phyloP scores from a whole-genome alignment of 768 basidiomycete species.

The Phylloporus sp. region DNA sequence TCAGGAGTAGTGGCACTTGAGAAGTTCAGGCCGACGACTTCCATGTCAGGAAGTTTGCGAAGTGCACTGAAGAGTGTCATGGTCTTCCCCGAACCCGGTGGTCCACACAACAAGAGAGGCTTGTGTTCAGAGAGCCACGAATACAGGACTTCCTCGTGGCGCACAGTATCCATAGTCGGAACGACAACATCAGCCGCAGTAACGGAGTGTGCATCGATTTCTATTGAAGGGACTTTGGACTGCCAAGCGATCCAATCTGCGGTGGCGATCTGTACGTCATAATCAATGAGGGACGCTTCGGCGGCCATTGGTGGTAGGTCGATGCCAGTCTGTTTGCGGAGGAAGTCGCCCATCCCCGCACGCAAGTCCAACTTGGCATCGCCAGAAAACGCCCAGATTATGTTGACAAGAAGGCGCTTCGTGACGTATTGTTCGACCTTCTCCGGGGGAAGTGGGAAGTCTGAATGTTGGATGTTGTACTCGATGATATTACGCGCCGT shows the following conservation, averaged over 20 bases:
- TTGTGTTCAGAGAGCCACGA: conserved; percentile 99
- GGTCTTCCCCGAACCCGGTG: conserved; percentile 99
- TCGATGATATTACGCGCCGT: conserved; percentile 90
- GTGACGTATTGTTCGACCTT: conserved; percentile 88
- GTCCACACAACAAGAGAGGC: conserved; percentile 95
- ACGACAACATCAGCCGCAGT: conserved; percentile 96
- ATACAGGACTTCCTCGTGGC: conserved; percentile 97
- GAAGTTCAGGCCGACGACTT: conserved; percentile 98
- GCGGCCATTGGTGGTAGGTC: conserved; percentile 76
- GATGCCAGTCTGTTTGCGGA: conserved; percentile 81
- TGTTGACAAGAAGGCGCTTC: conserved; percentile 83
- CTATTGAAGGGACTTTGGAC: conserved; percentile 86
- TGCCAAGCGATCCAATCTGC: conserved; percentile 95
- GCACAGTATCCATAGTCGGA: conserved; percentile 96
- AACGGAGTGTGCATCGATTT: conserved; percentile 95
- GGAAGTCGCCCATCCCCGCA: conserved; percentile 83
- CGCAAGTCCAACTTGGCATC: conserved; percentile 91
- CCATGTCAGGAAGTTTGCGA: conserved; percentile 96
- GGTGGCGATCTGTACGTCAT: conserved; percentile 81
- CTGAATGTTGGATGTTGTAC: conserved; percentile 91
- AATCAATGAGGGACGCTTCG: conserved; percentile 89
- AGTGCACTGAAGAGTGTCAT: conserved; percentile 99
- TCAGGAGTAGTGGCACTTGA: conserved; percentile 98
- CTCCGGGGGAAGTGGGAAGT: conserved; percentile 86
- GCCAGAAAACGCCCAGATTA: conserved; percentile 98